These are phyloP conservation scores for Cunninghamia lanceolata DNA, from an alignment of 75 land plant genomes.

Conservation along the genomic window DNA sequence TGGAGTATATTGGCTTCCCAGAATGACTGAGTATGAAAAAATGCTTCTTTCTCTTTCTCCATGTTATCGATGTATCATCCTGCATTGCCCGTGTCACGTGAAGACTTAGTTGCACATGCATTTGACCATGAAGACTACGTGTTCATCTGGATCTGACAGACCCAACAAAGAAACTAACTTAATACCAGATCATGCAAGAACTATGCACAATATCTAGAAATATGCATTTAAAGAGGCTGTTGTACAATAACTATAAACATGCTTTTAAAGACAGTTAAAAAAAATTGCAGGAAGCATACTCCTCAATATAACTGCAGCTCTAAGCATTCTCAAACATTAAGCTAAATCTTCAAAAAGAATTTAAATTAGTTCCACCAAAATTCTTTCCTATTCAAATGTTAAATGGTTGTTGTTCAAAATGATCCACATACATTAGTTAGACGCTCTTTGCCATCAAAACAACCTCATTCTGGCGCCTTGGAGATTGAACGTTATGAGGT, in stretches of 20 bases:
- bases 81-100: constrained; percentile 16
- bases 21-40: constrained; percentile 53
- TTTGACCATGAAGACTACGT: constrained; percentile 12
- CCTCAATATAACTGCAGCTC: not conserved
- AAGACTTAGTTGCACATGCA: constrained; percentile 12
- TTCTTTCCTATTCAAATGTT: not conserved
- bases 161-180: constrained; percentile 9
- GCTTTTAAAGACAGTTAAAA: not conserved
- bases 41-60: constrained; percentile 52
- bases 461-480: no score
- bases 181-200: constrained; percentile 3
- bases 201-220: not conserved
- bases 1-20: constrained; percentile 53
- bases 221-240: not conserved
- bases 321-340: not conserved
- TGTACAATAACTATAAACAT: not conserved
- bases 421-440: no score
- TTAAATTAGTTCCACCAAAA: not conserved
- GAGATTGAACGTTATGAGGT: no score
- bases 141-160: constrained; percentile 13
- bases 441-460: no score
- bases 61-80: constrained; percentile 43
- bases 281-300: not conserved
- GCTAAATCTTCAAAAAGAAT: not conserved
- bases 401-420: no score